A percentile compares a stretch with the other conserved stretches of the same genome.
phyloP scores from a whole-genome alignment of 495 filamentous ascomycete species.

The Aspergillus funiculosus region DNA sequence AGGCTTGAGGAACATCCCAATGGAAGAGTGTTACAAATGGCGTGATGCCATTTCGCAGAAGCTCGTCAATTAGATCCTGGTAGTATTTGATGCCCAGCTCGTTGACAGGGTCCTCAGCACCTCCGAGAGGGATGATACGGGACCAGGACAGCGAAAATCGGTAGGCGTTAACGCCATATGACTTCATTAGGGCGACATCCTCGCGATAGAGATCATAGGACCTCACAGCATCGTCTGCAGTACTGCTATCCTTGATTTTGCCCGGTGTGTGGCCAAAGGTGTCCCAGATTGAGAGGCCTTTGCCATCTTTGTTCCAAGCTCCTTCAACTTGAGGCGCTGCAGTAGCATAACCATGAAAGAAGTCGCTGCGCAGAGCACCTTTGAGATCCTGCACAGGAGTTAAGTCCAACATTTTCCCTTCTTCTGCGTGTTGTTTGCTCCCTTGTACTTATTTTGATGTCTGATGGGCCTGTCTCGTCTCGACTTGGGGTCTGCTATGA shows the following conservation, averaged over 20 bases:
- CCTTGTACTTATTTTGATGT: background rate
- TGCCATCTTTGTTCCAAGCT: slow-evolving; percentile 57
- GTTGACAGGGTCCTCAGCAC: slow-evolving; percentile 31
- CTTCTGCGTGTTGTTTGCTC: background rate
- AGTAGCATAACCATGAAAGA: slow-evolving; percentile 35
- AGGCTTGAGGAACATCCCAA: slow-evolving; percentile 43
- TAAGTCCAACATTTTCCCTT: slow-evolving; percentile 24
- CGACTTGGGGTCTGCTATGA: background rate
- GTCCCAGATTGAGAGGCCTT: slow-evolving; percentile 68
- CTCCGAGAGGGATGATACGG: slow-evolving; percentile 55
- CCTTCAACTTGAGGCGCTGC: slow-evolving; percentile 61
- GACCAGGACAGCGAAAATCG: slow-evolving; percentile 70
- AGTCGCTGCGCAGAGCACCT: slow-evolving; percentile 27
- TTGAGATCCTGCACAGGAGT: slow-evolving; percentile 29
- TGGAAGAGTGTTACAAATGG: slow-evolving; percentile 48
- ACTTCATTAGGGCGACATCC: slow-evolving; percentile 67
- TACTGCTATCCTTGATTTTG: slow-evolving; percentile 62
- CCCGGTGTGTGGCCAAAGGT: slow-evolving; percentile 61
- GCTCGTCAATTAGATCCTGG: slow-evolving; percentile 38
- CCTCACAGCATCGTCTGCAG: slow-evolving; percentile 61
- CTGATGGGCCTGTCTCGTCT: background rate
- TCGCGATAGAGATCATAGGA: slow-evolving; percentile 63
- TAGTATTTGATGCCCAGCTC: slow-evolving; percentile 43
- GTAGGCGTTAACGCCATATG: slow-evolving; percentile 57
- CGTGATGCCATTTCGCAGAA: slow-evolving; percentile 39